Evolutionary conservation across 2,329 filamentous ascomycete genomes (phyloP).

Genomic region (Pseudogymnoascus sp.): DNA sequence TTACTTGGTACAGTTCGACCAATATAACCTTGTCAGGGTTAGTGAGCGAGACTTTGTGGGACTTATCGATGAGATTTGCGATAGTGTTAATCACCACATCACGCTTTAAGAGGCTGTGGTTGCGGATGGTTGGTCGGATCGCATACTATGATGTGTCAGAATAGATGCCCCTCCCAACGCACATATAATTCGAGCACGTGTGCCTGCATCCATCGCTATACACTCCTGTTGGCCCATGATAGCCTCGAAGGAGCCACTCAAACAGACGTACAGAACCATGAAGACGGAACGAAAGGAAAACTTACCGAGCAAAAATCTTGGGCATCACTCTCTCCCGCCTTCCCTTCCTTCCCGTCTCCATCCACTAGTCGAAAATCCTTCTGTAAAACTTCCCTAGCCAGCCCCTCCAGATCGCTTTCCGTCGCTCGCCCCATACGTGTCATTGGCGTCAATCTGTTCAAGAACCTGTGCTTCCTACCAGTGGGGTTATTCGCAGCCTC

Average conservation of each 20-base stretch:
- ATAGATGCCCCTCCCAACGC: neutral
- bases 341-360: slow-evolving; percentile 19
- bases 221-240: neutral
- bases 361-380: slow-evolving; percentile 50
- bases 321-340: slow-evolving; percentile 16
- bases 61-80: slow-evolving; percentile 52
- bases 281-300: neutral
- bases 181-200: neutral
- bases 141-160: slow-evolving; percentile 53
- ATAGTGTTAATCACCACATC: slow-evolving; percentile 57
- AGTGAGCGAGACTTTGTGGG: slow-evolving; percentile 70
- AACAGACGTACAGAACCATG: neutral
- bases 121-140: slow-evolving; percentile 72
- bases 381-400: slow-evolving; percentile 55
- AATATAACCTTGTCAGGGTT: slow-evolving; percentile 72
- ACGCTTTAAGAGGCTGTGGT: slow-evolving; percentile 61
- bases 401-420: slow-evolving; percentile 57
- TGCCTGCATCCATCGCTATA: neutral
- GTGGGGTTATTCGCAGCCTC: slow-evolving; percentile 41
- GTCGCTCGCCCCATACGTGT: slow-evolving; percentile 56
- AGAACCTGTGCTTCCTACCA: slow-evolving; percentile 45
- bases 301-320: slow-evolving; percentile 17
- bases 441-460: slow-evolving; percentile 54
- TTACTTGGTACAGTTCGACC: slow-evolving; percentile 73
- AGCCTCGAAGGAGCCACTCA: neutral